Percentiles rank a stretch among this genome's conserved stretches.
Evolutionary conservation across 2,329 filamentous ascomycete genomes (phyloP).

Genomic region (Elsinoe perseae): DNA sequence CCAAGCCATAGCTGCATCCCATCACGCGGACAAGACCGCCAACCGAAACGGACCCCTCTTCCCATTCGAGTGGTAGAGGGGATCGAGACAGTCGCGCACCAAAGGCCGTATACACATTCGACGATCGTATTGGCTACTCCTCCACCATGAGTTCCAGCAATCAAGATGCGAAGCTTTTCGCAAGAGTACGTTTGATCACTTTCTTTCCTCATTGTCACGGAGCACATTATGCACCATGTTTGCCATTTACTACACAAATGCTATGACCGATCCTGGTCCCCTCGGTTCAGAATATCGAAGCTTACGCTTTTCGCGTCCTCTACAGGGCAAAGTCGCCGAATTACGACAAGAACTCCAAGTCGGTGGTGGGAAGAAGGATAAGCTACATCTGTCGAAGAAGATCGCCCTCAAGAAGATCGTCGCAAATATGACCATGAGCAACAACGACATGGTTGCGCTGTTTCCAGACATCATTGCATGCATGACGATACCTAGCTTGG

Average conservation of each 20-base stretch:
- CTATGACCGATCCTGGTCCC: conserved; percentile 28
- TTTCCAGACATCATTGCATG: conserved; percentile 93
- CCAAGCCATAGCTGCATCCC: conserved; percentile 10
- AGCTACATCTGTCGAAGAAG: conserved; percentile 91
- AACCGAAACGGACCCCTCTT: conserved; percentile 14
- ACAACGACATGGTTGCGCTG: conserved; percentile 97
- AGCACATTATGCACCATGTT: conserved; percentile 28
- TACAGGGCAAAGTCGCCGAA: conserved; percentile 98
- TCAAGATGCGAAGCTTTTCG: conserved; percentile 98
- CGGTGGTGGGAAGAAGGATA: conserved; percentile 93
- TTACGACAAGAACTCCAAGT: conserved; percentile 71
- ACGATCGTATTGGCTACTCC: conserved; percentile 20
- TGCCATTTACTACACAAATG: conserved; percentile 30
- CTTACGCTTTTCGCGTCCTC: conserved; percentile 42
- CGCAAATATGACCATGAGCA: conserved; percentile 99
- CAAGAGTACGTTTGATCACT: conserved; percentile 61
- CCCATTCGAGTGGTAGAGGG: conserved; percentile 11
- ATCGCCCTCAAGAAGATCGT: conserved; percentile 99
- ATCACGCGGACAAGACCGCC: conserved; percentile 13
- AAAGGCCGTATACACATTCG: conserved; percentile 6
- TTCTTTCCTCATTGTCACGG: conserved; percentile 9
- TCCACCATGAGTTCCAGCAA: conserved; percentile 57
- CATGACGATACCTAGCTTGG: conserved; percentile 88
- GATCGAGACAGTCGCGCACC: conserved; percentile 11
- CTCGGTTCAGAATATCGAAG: conserved; percentile 21